Conservation (phyloP, 352 stramenopile genomes). For the Pythium biforme region DNA sequence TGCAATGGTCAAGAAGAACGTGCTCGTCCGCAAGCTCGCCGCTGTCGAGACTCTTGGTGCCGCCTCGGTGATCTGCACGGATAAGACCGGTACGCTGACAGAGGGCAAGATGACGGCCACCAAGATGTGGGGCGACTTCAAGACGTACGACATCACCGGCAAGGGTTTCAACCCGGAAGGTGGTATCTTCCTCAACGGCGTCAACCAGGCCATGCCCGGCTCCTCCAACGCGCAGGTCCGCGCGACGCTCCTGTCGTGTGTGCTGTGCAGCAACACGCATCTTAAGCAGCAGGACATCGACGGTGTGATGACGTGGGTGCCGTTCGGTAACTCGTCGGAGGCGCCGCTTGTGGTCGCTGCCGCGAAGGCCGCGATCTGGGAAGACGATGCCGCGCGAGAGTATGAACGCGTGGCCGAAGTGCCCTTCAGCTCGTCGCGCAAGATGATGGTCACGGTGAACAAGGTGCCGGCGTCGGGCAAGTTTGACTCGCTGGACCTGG, state of each 20-base stretch:
- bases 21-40: slow-evolving; percentile 84
- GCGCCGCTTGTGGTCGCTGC: slow-evolving; percentile 71
- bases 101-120: slow-evolving; percentile 83
- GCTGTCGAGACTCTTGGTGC: slow-evolving; percentile 85
- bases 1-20: slow-evolving; percentile 75
- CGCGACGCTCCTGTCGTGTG: slow-evolving; percentile 52
- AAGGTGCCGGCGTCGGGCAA: slow-evolving; percentile 35
- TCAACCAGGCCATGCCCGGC: slow-evolving; percentile 37
- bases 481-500: slow-evolving; percentile 42
- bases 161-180: slow-evolving; percentile 64
- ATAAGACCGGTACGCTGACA: slow-evolving; percentile 96
- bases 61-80: slow-evolving; percentile 90
- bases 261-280: slow-evolving; percentile 78
- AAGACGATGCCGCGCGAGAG: slow-evolving; percentile 46
- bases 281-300: slow-evolving; percentile 62
- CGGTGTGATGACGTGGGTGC: slow-evolving; percentile 46
- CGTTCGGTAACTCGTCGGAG: slow-evolving; percentile 72
- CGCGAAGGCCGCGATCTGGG: slow-evolving; percentile 64
- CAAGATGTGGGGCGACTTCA: slow-evolving; percentile 74
- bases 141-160: slow-evolving; percentile 62
- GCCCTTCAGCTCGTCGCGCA: slow-evolving; percentile 94
- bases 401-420: slow-evolving; percentile 87
- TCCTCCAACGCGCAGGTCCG: slow-evolving; percentile 54
- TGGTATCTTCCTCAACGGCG: slow-evolving; percentile 44
- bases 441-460: slow-evolving; percentile 92